phyloP scores from a whole-genome alignment of 306 rosid genomes.

The Medicago lupulina region DNA sequence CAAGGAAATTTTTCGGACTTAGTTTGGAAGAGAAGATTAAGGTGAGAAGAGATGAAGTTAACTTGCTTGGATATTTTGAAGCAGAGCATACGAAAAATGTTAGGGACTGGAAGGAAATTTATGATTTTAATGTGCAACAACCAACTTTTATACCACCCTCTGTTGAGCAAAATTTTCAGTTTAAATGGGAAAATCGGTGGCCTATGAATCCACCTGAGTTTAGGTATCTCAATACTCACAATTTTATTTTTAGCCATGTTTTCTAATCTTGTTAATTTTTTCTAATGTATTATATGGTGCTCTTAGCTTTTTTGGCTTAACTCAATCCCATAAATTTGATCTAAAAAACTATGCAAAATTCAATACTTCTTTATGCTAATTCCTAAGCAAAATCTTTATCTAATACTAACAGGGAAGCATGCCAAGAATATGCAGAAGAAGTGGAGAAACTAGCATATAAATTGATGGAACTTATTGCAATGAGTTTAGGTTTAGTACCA shows the following conservation, averaged over 20 bases:
- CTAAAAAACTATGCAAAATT: too few species aligned
- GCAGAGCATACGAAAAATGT: conserved; percentile 81
- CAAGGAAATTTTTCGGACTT: conserved; percentile 58
- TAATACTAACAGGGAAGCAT: conserved; percentile 55
- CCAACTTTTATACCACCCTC: conserved; percentile 60
- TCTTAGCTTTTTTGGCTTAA: too few species aligned
- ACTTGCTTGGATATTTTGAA: conserved; percentile 71
- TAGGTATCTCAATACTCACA: conserved; percentile 50
- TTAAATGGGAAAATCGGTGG: conserved; percentile 71
- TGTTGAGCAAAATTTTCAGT: conserved; percentile 35
- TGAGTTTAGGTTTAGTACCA: conserved; percentile 63
- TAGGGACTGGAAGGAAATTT: conserved; percentile 90
- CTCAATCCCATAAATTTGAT: too few species aligned
- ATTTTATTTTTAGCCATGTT: background rate
- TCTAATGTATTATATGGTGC: background rate
- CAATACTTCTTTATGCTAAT: background rate
- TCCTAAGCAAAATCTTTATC: background rate
- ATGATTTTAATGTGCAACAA: conserved; percentile 73
- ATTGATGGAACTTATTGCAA: conserved; percentile 60
- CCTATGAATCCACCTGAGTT: conserved; percentile 63
- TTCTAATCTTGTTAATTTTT: background rate
- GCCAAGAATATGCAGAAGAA: conserved; percentile 61
- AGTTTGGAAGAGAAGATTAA: conserved; percentile 51
- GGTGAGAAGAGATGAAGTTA: conserved; percentile 66
- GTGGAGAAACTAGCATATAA: conserved; percentile 70